phyloP scores from a whole-genome alignment of 139 green algal genomes.

The Chlorella vulgaris region DNA sequence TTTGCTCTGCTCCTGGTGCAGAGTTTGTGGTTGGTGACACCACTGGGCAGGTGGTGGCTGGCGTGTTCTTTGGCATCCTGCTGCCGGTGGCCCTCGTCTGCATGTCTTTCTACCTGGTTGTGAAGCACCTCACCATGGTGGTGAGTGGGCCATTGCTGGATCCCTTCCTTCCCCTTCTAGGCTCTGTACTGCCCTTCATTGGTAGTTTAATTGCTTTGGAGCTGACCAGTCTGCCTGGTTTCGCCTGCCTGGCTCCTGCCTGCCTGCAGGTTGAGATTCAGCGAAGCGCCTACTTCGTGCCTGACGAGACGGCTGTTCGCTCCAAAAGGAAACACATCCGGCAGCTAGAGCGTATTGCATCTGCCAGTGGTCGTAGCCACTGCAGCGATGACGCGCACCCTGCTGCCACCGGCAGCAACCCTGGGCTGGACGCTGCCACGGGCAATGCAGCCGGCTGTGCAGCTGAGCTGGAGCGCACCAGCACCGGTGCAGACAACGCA shows the following conservation, averaged over 20 bases:
- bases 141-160: not conserved
- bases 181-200: not conserved
- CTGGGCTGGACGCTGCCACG: no score
- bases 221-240: not conserved
- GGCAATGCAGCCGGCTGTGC: not conserved
- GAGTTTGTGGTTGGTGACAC: not conserved
- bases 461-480: not conserved
- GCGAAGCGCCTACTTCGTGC: not conserved
- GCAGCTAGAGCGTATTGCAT: not conserved
- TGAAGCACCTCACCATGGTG: slow-evolving; percentile 19
- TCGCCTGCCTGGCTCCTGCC: not conserved
- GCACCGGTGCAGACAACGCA: not conserved
- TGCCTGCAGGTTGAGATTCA: slow-evolving; percentile 1
- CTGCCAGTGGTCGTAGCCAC: not conserved
- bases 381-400: not conserved
- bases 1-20: not conserved
- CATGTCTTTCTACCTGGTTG: slow-evolving; percentile 2
- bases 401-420: not conserved
- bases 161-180: not conserved
- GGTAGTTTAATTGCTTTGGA: not conserved
- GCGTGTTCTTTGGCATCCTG: slow-evolving; percentile 6
- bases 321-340: not conserved
- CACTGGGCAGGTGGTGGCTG: not conserved
- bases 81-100: not conserved
- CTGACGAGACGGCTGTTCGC: not conserved